Evolutionary conservation across 1,284 basidiomycete species (phyloP).

Genomic region (Papiliotrema laurentii): DNA sequence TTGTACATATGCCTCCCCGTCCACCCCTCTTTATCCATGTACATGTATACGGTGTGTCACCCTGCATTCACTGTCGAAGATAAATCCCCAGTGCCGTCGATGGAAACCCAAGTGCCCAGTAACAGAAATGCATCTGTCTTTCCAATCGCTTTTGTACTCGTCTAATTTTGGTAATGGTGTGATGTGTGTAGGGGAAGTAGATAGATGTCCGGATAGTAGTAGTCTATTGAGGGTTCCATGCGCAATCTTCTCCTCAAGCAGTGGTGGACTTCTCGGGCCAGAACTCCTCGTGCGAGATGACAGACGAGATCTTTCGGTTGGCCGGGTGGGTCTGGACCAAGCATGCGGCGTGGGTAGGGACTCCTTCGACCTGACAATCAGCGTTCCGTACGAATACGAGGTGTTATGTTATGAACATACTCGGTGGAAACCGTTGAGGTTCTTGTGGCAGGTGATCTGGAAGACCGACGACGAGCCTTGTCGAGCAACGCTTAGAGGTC

Average conservation of each 20-base stretch:
- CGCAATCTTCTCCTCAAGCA: slow-evolving; percentile 6
- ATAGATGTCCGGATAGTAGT: no score
- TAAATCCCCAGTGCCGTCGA: not conserved
- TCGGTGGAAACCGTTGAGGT: slow-evolving; percentile 90
- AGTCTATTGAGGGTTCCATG: no score
- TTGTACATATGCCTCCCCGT: not conserved
- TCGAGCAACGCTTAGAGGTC: slow-evolving; percentile 11
- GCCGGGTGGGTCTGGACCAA: slow-evolving; percentile 26
- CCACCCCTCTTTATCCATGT: not conserved
- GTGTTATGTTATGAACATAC: slow-evolving; percentile 30
- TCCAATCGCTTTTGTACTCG: not conserved
- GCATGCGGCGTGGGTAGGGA: slow-evolving; percentile 59
- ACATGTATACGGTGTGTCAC: no score
- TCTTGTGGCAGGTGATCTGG: slow-evolving; percentile 96
- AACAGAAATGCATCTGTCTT: not conserved
- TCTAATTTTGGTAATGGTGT: not conserved
- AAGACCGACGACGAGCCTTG: slow-evolving; percentile 85
- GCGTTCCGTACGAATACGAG: no score
- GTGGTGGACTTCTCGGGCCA: slow-evolving; percentile 27
- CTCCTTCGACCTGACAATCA: slow-evolving; percentile 56
- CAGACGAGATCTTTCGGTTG: slow-evolving; percentile 29
- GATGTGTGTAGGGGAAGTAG: not conserved
- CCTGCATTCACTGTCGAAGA: no score
- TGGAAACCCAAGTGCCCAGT: not conserved
- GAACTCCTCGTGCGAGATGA: slow-evolving; percentile 31